phyloP scores from a whole-genome alignment of 768 basidiomycete genomes.

The Butyriboletus loyo region DNA sequence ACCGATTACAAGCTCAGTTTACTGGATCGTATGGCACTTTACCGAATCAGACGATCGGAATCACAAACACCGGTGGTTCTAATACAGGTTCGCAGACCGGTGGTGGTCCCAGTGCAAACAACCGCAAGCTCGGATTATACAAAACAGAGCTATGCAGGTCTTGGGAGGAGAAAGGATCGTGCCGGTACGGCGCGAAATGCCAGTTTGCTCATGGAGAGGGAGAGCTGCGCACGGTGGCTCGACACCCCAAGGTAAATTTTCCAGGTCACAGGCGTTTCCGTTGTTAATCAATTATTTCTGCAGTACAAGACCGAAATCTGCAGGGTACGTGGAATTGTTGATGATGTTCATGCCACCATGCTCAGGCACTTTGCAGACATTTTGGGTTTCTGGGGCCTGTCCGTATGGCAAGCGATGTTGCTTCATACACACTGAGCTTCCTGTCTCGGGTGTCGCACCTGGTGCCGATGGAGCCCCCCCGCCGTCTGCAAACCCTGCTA shows the following conservation, averaged over 20 bases:
- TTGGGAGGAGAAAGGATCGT: slow-evolving; percentile 89
- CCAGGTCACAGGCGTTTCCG: neutral
- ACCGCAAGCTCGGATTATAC: slow-evolving; percentile 85
- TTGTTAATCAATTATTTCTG: slow-evolving; percentile 16
- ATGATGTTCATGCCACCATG: neutral
- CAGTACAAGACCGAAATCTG: slow-evolving; percentile 95
- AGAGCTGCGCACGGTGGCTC: slow-evolving; percentile 76
- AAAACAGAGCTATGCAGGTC: slow-evolving; percentile 89
- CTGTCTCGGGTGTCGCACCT: slow-evolving; percentile 56
- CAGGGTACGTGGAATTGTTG: slow-evolving; percentile 49
- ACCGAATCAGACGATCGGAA: slow-evolving; percentile 42
- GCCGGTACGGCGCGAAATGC: slow-evolving; percentile 84
- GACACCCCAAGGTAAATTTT: slow-evolving; percentile 78
- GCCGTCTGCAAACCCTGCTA: slow-evolving; percentile 48
- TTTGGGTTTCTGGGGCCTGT: slow-evolving; percentile 92
- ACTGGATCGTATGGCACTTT: slow-evolving; percentile 52
- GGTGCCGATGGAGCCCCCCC: slow-evolving; percentile 53
- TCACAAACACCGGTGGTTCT: slow-evolving; percentile 40
- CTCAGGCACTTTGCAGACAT: slow-evolving; percentile 52
- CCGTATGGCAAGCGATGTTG: slow-evolving; percentile 92
- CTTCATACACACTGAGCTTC: slow-evolving; percentile 89
- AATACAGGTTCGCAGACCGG: slow-evolving; percentile 32
- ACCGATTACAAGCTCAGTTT: slow-evolving; percentile 55
- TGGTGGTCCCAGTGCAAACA: slow-evolving; percentile 83
- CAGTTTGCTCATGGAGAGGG: slow-evolving; percentile 94